These are phyloP conservation scores for Heliosperma pusillum DNA, from an alignment of 148 eudicot species.

Conservation along the genomic window DNA sequence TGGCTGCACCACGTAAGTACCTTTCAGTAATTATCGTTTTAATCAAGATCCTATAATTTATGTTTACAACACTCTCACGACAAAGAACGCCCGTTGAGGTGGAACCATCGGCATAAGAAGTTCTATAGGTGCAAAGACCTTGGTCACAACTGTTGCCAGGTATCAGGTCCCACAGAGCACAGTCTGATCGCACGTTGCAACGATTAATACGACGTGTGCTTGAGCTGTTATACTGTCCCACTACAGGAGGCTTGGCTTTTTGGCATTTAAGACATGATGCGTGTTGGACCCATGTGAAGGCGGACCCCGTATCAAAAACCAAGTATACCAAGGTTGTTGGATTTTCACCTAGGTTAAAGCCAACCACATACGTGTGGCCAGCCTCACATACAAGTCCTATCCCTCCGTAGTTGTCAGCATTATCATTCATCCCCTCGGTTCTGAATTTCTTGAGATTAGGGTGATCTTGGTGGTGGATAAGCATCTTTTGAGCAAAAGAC, in stretches of 20 bases:
- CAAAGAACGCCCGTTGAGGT: no score
- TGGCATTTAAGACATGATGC: neutral
- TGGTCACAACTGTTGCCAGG: no score
- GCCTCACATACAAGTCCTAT: neutral
- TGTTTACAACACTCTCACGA: no score
- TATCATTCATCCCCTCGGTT: neutral
- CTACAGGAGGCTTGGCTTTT: neutral
- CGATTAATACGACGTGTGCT: no score
- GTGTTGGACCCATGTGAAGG: neutral
- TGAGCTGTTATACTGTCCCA: neutral
- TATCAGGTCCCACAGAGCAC: no score
- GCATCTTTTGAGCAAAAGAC: neutral
- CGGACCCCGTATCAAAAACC: neutral
- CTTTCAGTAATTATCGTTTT: no score
- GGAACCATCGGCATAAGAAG: no score
- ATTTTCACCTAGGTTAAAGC: neutral
- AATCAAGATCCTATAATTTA: no score
- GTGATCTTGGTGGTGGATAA: slow-evolving; percentile 1
- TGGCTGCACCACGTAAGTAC: no score
- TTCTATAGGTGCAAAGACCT: no score
- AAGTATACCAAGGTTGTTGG: neutral
- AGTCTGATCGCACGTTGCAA: no score
- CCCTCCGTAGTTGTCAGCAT: neutral
- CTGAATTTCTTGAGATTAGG: neutral
- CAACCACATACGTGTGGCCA: neutral